Conservation (phyloP, 2,329 filamentous ascomycete species). For the Aotearoamyces nothofagi region DNA sequence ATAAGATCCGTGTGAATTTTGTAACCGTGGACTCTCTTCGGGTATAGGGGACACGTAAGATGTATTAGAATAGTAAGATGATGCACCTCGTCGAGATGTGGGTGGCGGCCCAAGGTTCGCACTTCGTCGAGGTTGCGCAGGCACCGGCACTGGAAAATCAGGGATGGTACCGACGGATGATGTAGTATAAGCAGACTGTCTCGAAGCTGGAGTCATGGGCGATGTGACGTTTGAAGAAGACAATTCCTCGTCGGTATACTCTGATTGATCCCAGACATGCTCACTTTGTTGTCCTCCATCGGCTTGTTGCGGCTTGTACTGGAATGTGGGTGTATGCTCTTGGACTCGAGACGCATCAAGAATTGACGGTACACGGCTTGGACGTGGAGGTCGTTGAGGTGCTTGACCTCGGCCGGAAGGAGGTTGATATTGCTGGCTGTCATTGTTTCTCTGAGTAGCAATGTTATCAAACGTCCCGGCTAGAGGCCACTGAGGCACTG, state of each 20-base stretch:
- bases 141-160: constrained; percentile 24
- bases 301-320: constrained; percentile 26
- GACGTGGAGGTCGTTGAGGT: constrained; percentile 43
- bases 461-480: constrained; percentile 12
- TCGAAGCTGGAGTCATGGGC: constrained; percentile 31
- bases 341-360: constrained; percentile 39
- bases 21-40: constrained; percentile 43
- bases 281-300: constrained; percentile 11
- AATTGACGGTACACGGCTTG: constrained; percentile 43
- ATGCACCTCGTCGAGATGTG: constrained; percentile 41
- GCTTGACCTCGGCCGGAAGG: constrained; percentile 33
- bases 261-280: background rate
- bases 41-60: constrained; percentile 64
- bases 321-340: constrained; percentile 38
- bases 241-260: constrained; percentile 8
- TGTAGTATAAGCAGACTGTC: constrained; percentile 35
- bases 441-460: constrained; percentile 4
- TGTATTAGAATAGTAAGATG: constrained; percentile 48
- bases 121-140: constrained; percentile 26
- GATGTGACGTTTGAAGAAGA: constrained; percentile 24
- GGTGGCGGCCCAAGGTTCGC: constrained; percentile 44
- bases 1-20: constrained; percentile 45
- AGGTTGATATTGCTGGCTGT: constrained; percentile 28
- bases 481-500: constrained; percentile 39
- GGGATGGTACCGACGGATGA: constrained; percentile 42